Evolutionary conservation across 2,329 filamentous ascomycete genomes (phyloP), one percentile per base, ranked within the genome.

Genomic region (Penicillium olsonii): DNA sequence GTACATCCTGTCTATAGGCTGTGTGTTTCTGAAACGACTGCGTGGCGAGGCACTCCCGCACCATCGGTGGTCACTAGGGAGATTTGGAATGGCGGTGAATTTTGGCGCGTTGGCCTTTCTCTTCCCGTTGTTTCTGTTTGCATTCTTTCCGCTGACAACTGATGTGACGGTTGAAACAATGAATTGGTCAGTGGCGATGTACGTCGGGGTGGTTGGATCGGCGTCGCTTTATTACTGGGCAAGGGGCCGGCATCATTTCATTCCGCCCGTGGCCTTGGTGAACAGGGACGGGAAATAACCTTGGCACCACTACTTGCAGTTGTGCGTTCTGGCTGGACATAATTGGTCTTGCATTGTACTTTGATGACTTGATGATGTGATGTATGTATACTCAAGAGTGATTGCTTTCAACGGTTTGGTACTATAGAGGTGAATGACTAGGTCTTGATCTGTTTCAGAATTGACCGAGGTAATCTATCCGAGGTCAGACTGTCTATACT

Each of bases 171-270:
- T 56, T 8, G 53, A 60, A 43, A 68, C 68, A 5, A 78, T 79
- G 74, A 79, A 79, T 52, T 79, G 75, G 75, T 72, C 70, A 31
- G 65, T 73, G 35, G 60, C 67, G 1, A 76, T 79, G 59, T 79
- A 75, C 47, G 68, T 70, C n/a, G 68, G 67, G 5, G 65, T 77
- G 17, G 63, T 78, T 14, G 56, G 69, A 6, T 72, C 77, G 26
- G 72, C 75, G 2, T 64, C 74, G 3, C 45, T 68, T 0, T 79
- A 74, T 52, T 80, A 77, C 50, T 55, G 63, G n/a, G 12, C 71
- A 4, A 57, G 63, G 35, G 77, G 74, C 2, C 64, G 67, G 22
- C 65, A 73, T 34, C 59, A 67, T 19, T 79, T 78, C 55, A 61
- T 68, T 41, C 65, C 69, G 5, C 71, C 72, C 5, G 70, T 73